These are phyloP conservation scores for Globisporangium heterothallicum DNA, from an alignment of 352 stramenopile species.

Conservation along the genomic window DNA sequence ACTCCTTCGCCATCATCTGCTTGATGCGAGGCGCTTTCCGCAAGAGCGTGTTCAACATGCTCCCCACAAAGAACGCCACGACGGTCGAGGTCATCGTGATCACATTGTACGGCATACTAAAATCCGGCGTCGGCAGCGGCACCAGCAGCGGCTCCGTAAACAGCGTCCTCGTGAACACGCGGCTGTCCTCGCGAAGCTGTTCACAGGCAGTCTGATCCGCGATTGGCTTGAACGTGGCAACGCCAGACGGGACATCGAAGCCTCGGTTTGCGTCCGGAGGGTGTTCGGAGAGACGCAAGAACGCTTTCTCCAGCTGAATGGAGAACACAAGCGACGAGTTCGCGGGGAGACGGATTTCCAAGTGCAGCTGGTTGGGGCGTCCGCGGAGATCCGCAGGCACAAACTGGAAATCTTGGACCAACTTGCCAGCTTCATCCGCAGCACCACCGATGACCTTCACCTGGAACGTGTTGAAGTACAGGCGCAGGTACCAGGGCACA, in stretches of 20 bases:
- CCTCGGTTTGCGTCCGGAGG: constrained; percentile 83
- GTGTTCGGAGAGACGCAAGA: constrained; percentile 76
- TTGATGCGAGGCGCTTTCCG: constrained; percentile 65
- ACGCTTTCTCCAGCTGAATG: constrained; percentile 77
- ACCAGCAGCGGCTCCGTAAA: constrained; percentile 83
- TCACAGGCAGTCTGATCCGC: constrained; percentile 8
- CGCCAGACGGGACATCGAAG: constrained; percentile 70
- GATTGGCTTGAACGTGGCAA: constrained; percentile 38
- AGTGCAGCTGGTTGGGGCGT: constrained; percentile 48
- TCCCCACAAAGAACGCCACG: constrained; percentile 81
- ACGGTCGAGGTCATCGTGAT: constrained; percentile 89
- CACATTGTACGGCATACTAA: constrained; percentile 90
- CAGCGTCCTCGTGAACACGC: constrained; percentile 28
- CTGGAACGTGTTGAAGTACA: constrained; percentile 76
- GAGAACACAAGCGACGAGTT: constrained; percentile 56
- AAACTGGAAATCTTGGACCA: constrained; percentile 37
- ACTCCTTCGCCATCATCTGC: constrained; percentile 42
- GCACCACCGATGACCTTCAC: constrained; percentile 13
- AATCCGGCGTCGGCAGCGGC: constrained; percentile 78
- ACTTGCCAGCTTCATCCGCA: constrained; percentile 9
- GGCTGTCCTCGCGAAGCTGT: background rate
- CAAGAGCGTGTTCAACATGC: constrained; percentile 76
- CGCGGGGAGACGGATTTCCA: constrained; percentile 47
- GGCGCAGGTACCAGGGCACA: constrained; percentile 75
- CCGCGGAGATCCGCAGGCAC: constrained; percentile 50